Evolutionary conservation across 2,329 filamentous ascomycete genomes (phyloP), one percentile per base, ranked within the genome.

Genomic region (Hypoxylon sp.): DNA sequence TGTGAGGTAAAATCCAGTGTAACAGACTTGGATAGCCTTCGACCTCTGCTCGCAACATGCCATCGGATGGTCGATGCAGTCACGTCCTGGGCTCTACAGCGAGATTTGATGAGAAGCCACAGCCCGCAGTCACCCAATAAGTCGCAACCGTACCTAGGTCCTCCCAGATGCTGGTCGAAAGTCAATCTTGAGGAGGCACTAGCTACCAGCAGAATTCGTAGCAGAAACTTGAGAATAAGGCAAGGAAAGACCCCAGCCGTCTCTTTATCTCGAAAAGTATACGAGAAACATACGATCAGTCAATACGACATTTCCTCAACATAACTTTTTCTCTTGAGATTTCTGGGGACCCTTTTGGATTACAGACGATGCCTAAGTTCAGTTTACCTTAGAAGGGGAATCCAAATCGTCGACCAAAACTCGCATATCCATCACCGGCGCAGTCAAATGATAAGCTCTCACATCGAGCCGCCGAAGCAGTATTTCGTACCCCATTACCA

Each of bases 311-410:
- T 73, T 71, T 65, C 67, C 70, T 64, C 45, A 72, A 65, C 73
- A 76, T 76, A 68, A 62, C 58, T 67, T 69, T 71, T 75, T 51
- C 74, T 70, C 74, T 55, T 74, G 11, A 22, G 45, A 49, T 72
- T 70, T 68, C 78, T 75, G 73, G 73, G 73, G 69, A 61, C 44
- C 60, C 74, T 75, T 77, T 74, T 78, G 76, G 76, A 79, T 75
- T 76, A 79, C 71, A 76, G 74, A 78, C 74, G 74, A 82, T 82
- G 80, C 74, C 78, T 77, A 74, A 76, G 72, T 75, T 80, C 76
- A 78, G 76, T 77, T 77, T 80, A 77, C 77, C 80, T 78, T 81
- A 80, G 78, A 78, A 79, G 72, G 79, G 77, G 75, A 79, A 76
- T 75, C 76, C 76, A 74, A 74, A 76, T 76, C 72, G 75, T 75